These are phyloP conservation scores for Monosporascus sp. DNA, from an alignment of 2,329 filamentous ascomycete genomes.

Conservation along the genomic window DNA sequence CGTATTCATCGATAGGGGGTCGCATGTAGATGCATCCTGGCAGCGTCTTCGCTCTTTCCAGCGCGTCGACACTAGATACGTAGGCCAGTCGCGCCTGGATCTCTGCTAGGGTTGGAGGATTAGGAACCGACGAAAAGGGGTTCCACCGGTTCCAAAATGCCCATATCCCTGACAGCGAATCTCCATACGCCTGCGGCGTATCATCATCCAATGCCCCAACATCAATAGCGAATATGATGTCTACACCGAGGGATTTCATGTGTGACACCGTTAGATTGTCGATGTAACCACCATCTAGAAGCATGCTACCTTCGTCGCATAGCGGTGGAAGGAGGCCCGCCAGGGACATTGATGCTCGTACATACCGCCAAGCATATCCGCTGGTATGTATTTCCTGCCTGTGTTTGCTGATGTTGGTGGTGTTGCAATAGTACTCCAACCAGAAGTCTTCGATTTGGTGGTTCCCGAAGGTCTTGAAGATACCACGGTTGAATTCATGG, in stretches of 20 bases:
- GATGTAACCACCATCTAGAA: constrained; percentile 92
- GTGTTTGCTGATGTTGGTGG: constrained; percentile 95
- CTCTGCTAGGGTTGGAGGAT: constrained; percentile 90
- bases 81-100: constrained; percentile 95
- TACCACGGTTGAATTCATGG: constrained; percentile 97
- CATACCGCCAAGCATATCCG: constrained; percentile 96
- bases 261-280: constrained; percentile 96
- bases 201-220: constrained; percentile 91
- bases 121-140: constrained; percentile 80
- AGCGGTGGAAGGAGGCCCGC: constrained; percentile 88
- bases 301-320: constrained; percentile 94
- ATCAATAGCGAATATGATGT: constrained; percentile 92
- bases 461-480: constrained; percentile 97
- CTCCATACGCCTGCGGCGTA: constrained; percentile 86
- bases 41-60: constrained; percentile 87
- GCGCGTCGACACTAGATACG: constrained; percentile 87
- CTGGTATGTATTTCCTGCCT: constrained; percentile 89
- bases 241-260: constrained; percentile 91
- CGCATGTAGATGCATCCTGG: constrained; percentile 94
- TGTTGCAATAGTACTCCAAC: constrained; percentile 99
- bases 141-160: constrained; percentile 96
- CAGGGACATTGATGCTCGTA: constrained; percentile 93
- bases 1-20: constrained; percentile 88
- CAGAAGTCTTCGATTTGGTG: constrained; percentile 98
- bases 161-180: constrained; percentile 93